Conservation (phyloP, 805 yeast genomes). For the Yarrowia divulgata region DNA sequence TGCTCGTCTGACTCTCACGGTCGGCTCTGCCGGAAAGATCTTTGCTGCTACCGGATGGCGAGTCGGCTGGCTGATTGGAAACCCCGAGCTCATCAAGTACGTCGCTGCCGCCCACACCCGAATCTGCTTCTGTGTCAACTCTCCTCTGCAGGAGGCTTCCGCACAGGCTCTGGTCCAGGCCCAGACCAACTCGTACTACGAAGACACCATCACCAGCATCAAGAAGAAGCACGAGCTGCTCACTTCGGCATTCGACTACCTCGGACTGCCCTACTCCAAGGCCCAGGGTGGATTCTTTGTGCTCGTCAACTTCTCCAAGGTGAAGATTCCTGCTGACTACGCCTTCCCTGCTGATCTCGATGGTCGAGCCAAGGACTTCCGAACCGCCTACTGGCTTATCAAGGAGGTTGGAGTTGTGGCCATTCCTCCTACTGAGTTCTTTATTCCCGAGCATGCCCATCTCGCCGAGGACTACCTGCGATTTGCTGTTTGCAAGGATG, state of each 20-base stretch:
- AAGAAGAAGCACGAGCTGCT: conserved; percentile 74
- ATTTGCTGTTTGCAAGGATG: conserved; percentile 96
- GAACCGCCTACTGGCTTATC: conserved; percentile 89
- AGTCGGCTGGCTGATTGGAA: conserved; percentile 94
- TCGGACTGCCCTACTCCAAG: conserved; percentile 84
- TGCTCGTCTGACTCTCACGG: conserved; percentile 79
- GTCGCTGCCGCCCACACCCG: conserved; percentile 91
- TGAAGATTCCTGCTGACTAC: conserved; percentile 77
- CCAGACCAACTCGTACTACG: conserved; percentile 68
- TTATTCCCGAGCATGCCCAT: conserved; percentile 70
- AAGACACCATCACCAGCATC: conserved; percentile 71
- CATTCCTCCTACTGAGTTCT: conserved; percentile 97
- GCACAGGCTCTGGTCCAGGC: conserved; percentile 78
- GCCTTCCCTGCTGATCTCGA: conserved; percentile 73
- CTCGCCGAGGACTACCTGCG: conserved; percentile 85
- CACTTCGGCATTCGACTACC: conserved; percentile 79
- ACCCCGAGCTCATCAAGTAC: conserved; percentile 78
- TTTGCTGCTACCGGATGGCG: conserved; percentile 99
- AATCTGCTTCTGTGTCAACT: conserved; percentile 88
- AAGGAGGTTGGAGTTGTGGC: conserved; percentile 93
- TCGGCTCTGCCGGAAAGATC: conserved; percentile 97
- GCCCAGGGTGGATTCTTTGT: conserved; percentile 96
- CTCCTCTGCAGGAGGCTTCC: conserved; percentile 92
- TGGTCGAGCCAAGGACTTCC: conserved; percentile 81
- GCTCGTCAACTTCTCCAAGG: conserved; percentile 83